phyloP scores from a whole-genome alignment of 345 rosid genomes.

The Barbarea vulgaris region DNA sequence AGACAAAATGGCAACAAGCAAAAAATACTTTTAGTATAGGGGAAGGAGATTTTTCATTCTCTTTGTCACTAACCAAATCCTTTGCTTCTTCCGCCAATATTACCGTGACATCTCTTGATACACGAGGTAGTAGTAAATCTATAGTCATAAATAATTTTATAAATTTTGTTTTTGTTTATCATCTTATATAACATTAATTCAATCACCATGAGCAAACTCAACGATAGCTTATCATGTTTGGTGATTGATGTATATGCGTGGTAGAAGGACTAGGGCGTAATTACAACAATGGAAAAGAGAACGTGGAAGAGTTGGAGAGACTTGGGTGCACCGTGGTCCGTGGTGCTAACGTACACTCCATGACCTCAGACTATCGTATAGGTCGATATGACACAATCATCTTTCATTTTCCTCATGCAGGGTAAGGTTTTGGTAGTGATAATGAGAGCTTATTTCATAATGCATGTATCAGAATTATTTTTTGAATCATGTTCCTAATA shows the following conservation, averaged over 20 bases:
- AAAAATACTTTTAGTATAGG: neutral
- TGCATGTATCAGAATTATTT: neutral
- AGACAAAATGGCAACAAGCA: neutral
- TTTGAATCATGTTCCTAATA: neutral
- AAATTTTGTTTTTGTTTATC: neutral
- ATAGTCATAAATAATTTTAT: neutral
- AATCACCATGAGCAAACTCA: neutral
- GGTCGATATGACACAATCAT: neutral
- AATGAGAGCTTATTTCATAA: neutral
- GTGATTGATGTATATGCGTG: neutral
- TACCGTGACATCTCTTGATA: neutral
- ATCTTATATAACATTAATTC: neutral
- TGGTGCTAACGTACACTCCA: neutral
- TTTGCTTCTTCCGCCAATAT: neutral
- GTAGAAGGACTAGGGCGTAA: neutral
- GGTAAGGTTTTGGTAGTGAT: neutral
- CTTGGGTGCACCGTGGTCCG: neutral
- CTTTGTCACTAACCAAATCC: neutral
- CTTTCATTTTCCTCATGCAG: neutral
- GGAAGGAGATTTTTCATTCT: slow-evolving; percentile 12
- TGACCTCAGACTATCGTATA: neutral
- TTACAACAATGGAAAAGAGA: neutral
- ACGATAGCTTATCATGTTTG: neutral
- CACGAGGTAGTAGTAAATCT: neutral
- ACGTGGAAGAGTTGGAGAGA: slow-evolving; percentile 6